Base-by-base conservation (phyloP, 164 flowering plant genomes). In the Magnolia kwangsiensis region DNA sequence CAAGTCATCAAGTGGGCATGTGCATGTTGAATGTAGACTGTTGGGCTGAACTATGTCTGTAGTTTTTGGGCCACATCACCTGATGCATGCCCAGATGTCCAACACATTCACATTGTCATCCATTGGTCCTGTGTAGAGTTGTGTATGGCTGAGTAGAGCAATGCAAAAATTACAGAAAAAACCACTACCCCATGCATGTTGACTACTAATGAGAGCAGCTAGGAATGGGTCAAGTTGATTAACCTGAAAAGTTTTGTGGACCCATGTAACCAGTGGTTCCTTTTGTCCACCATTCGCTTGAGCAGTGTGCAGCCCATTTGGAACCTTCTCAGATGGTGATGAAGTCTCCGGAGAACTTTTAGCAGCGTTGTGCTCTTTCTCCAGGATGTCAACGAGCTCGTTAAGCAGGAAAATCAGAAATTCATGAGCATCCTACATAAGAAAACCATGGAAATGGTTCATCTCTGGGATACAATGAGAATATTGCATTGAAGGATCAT, bases 211-310 rank as follows among this genome's bases (percentile, higher is more conserved):
- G 5, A 20, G 27, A 11, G 24, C 11, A 65, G 29, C 21, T 24
- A 65, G 29, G 68, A 65, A 65, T 11, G 13, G 68, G 24, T 7
- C 4, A 49, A 76, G 69, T 24, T 71, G 70, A 83, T 10, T 79
- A 63, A 96, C 99, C 98, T 94, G 99, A 88, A 96, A 96, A 84
- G 86, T 93, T 81, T 92, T 92, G 87, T 96, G 99, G 74, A 94
- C 99, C 98, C 98, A 96, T 31, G 98, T 96, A 77, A 91, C 96
- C 31, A 91, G 65, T 45, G 98, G 98, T 81, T 94, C 99, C 80
- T 88, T 89, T 7, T 80, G 82, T 65, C 77, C 82, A 72, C 95
- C 97, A 89, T 94, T 92, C 37, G 87, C 81, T 51, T 72, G 87
- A 77, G 70, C 81, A 81, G 68, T 84, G 61, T 69, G 83, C 16